Base-by-base conservation (phyloP, 1,284 basidiomycete genomes). In the Wallemia hederae region DNA sequence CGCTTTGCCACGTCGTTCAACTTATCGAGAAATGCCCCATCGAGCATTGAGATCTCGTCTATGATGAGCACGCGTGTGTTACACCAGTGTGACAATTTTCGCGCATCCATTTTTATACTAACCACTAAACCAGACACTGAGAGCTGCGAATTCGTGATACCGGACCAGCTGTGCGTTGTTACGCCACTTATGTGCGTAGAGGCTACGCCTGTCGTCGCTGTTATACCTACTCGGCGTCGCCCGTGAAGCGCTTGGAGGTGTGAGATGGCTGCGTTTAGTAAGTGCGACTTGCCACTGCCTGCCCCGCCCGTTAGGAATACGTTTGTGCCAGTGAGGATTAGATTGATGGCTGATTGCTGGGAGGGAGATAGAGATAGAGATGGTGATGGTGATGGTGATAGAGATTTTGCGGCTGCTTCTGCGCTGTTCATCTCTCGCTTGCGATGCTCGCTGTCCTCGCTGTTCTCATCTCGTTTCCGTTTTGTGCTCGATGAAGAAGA, bases 41-140 rank as follows among this genome's bases (percentile, higher is more conserved):
- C 59, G 28, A 59, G 31, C 65, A 65, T 65, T 14, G 63, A 64
- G 11, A 65, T 58, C 55, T 65, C 64, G 57, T 65, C 65, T 24
- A 65, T 61, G 28, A 63, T 61, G 59, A 63, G 60, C 1, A 61
- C 60, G 2, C 59, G 11, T 17, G 61, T 62, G 1, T 60, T 25
- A 2, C 24, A 59, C 63, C 63, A 65, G 19, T 25, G 29, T 33
- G 39, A 9, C 39, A 49, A 5, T 49, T 61, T 61, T 17, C 24
- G 17, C 24, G 39, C 56, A 24, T 58, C 49, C 3, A 61, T 49
- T 22, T 49, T 60, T 7, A 27, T 29, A 11, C 60, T 62, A 55
- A n/a, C 39, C 24, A 25, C 27, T 15, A 17, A n/a, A 19, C 5
- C 39, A 2, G 26, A n/a, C n/a, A 59, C 26, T 7, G 56, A 25